These are phyloP conservation scores for Schwanniomyces yamadae DNA, from an alignment of 805 yeast genomes.

Conservation along the genomic window DNA sequence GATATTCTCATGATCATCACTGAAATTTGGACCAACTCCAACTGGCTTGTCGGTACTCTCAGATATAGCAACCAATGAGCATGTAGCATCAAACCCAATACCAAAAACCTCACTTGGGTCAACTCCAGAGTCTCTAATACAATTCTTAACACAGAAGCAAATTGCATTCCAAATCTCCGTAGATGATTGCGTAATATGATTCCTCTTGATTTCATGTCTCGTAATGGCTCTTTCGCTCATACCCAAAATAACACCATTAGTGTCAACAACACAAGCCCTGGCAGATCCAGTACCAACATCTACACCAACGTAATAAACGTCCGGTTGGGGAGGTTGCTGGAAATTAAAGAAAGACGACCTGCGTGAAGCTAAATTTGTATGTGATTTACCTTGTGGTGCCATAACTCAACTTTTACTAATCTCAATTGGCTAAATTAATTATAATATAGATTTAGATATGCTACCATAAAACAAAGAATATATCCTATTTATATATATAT, in stretches of 20 bases:
- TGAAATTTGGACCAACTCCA: constrained; percentile 90
- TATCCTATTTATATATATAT: too few relatives aligned
- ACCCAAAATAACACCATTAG: constrained; percentile 76
- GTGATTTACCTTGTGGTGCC: constrained; percentile 27
- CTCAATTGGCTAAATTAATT: not conserved
- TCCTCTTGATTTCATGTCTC: constrained; percentile 71
- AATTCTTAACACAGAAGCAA: constrained; percentile 75
- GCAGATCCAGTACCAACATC: constrained; percentile 99
- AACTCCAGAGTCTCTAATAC: constrained; percentile 71
- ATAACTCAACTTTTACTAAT: constrained; percentile 1
- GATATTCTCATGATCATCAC: constrained; percentile 71
- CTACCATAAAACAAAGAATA: too few relatives aligned
- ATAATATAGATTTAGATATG: too few relatives aligned
- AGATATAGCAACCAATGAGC: constrained; percentile 82
- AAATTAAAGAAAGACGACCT: constrained; percentile 39
- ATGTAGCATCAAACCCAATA: constrained; percentile 96
- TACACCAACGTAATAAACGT: constrained; percentile 68
- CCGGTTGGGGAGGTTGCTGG: constrained; percentile 43
- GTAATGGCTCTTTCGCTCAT: constrained; percentile 77
- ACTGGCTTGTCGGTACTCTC: constrained; percentile 66
- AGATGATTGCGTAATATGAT: constrained; percentile 80
- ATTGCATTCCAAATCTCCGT: constrained; percentile 90
- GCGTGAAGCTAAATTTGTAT: constrained; percentile 40
- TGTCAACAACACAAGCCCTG: constrained; percentile 87
- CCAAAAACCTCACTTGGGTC: constrained; percentile 71